Conservation (phyloP, 2,329 filamentous ascomycete species). For the Cytospora leucostoma region DNA sequence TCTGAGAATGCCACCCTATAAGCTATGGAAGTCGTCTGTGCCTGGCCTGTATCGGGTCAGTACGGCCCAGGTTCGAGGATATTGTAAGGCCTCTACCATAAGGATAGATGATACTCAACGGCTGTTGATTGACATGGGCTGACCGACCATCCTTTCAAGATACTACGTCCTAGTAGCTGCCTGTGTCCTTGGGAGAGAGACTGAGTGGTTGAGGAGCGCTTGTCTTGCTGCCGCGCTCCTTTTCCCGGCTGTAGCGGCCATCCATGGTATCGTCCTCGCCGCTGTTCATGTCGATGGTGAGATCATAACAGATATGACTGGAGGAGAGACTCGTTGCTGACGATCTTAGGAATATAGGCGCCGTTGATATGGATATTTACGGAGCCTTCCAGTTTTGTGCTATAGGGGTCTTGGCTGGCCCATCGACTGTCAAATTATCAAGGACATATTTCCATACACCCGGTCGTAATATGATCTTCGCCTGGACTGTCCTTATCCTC, state of each 20-base stretch:
- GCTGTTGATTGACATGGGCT: not conserved
- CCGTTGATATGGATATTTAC: slow-evolving; percentile 68
- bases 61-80: slow-evolving; percentile 57
- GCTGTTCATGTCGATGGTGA: slow-evolving; percentile 59
- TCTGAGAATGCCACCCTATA: not conserved
- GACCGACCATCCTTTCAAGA: slow-evolving; percentile 36
- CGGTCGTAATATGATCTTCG: slow-evolving; percentile 65
- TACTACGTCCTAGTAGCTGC: slow-evolving; percentile 66
- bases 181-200: slow-evolving; percentile 63
- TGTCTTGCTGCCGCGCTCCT: slow-evolving; percentile 64
- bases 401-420: slow-evolving; percentile 65
- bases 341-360: slow-evolving; percentile 44
- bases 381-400: slow-evolving; percentile 69
- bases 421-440: slow-evolving; percentile 62
- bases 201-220: slow-evolving; percentile 62
- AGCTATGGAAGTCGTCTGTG: slow-evolving; percentile 50
- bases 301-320: slow-evolving; percentile 28
- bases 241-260: slow-evolving; percentile 63
- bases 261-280: slow-evolving; percentile 64
- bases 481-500: slow-evolving; percentile 64
- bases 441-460: slow-evolving; percentile 65
- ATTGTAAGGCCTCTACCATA: slow-evolving; percentile 42
- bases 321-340: not conserved
- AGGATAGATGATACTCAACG: not conserved
- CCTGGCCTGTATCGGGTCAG: slow-evolving; percentile 58